phyloP scores from a whole-genome alignment of 345 rosid species.

The Rubroshorea leprosula region DNA sequence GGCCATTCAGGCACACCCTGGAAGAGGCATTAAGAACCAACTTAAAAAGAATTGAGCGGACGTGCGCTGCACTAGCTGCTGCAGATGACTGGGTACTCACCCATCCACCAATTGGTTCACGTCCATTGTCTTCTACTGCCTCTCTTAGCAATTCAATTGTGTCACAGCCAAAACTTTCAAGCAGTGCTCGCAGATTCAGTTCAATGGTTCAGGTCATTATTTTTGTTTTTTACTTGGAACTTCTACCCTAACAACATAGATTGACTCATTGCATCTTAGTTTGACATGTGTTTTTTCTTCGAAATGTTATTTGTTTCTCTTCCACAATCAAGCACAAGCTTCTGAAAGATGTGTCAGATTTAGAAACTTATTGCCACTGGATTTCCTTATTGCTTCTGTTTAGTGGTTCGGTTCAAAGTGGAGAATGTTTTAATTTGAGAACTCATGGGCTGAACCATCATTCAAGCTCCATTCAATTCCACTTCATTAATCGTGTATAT shows the following conservation, averaged over 20 bases:
- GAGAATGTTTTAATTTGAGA: not conserved
- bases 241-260: not conserved
- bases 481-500: not conserved
- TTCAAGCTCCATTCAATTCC: not conserved
- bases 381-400: not conserved
- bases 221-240: slow-evolving; percentile 6
- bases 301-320: slow-evolving; percentile 5
- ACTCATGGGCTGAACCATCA: not conserved
- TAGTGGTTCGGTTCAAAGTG: not conserved
- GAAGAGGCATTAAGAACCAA: slow-evolving; percentile 60
- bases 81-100: slow-evolving; percentile 77
- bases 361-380: slow-evolving; percentile 1
- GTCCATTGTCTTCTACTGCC: slow-evolving; percentile 39
- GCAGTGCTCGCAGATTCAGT: slow-evolving; percentile 73
- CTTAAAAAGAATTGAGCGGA: slow-evolving; percentile 73
- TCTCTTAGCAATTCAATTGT: slow-evolving; percentile 26
- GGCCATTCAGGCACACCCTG: slow-evolving; percentile 56
- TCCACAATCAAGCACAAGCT: not conserved
- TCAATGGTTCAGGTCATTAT: slow-evolving; percentile 70
- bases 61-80: slow-evolving; percentile 74
- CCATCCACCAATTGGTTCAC: slow-evolving; percentile 48
- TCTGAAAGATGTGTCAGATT: not conserved
- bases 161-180: slow-evolving; percentile 64
- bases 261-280: not conserved
- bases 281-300: not conserved